Evolutionary conservation across 208 protist genomes (phyloP).

Genomic region (Jaenimonas drosophilae): DNA sequence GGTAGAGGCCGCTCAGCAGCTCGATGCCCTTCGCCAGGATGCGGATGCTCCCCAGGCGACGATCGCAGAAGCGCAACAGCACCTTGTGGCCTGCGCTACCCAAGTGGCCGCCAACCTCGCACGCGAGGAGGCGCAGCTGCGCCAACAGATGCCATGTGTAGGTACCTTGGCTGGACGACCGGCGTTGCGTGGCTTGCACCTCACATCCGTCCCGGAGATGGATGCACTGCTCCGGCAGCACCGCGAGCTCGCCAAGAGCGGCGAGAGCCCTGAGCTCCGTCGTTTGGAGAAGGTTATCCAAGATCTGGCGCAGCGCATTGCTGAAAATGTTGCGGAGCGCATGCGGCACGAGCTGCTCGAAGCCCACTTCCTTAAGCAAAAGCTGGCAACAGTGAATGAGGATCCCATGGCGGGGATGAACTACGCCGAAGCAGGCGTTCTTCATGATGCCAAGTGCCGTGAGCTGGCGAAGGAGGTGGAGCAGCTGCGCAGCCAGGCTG

Average conservation of each 20-base stretch:
- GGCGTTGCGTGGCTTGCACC: constrained; percentile 19
- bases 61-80: constrained; percentile 7
- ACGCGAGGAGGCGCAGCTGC: constrained; percentile 16
- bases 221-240: constrained; percentile 16
- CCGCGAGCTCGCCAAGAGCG: constrained; percentile 13
- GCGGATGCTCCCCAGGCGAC: too few relatives aligned
- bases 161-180: constrained; percentile 12
- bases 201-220: constrained; percentile 15
- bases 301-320: constrained; percentile 17
- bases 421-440: constrained; percentile 21
- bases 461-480: constrained; percentile 20
- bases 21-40: too few relatives aligned
- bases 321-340: constrained; percentile 22
- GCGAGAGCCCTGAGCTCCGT: constrained; percentile 6
- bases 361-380: constrained; percentile 17
- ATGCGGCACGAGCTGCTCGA: constrained; percentile 16
- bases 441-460: constrained; percentile 33
- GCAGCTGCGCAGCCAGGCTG: neutral
- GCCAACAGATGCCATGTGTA: constrained; percentile 15
- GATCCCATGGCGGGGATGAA: constrained; percentile 24
- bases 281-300: constrained; percentile 32
- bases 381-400: constrained; percentile 29
- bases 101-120: constrained; percentile 6
- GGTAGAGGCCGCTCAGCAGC: too few relatives aligned
- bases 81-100: constrained; percentile 13